Evolutionary conservation across 805 yeast genomes (phyloP).

Genomic region (Wickerhamiella parazyma): DNA sequence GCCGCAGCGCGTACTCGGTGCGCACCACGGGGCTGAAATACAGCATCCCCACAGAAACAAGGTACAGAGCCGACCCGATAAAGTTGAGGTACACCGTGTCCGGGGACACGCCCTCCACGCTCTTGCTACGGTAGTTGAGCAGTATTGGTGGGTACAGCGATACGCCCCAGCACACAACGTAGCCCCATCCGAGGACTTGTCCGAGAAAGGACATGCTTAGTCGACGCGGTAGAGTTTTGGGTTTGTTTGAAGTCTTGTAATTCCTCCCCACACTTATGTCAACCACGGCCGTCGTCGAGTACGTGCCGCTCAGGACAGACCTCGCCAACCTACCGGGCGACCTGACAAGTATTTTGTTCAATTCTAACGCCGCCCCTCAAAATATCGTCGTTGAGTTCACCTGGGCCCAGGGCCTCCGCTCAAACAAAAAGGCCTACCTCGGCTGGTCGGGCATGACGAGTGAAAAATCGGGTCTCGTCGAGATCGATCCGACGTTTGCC

Average conservation of each 20-base stretch:
- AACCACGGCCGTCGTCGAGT: constrained; percentile 25
- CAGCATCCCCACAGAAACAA: constrained; percentile 23
- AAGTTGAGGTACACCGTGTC: constrained; percentile 27
- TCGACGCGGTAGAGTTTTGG: neutral
- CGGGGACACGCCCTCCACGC: constrained; percentile 28
- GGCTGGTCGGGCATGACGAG: constrained; percentile 58
- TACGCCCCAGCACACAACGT: constrained; percentile 25
- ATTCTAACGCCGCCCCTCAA: constrained; percentile 42
- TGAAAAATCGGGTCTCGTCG: constrained; percentile 28
- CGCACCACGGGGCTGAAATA: constrained; percentile 25
- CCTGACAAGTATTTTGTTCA: constrained; percentile 33
- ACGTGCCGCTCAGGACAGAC: constrained; percentile 32
- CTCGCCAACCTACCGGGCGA: constrained; percentile 43
- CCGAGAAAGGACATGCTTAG: constrained; percentile 8
- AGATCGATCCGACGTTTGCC: constrained; percentile 59
- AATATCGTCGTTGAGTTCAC: constrained; percentile 39
- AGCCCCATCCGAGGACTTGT: constrained; percentile 20
- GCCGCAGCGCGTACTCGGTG: constrained; percentile 25
- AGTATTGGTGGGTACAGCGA: constrained; percentile 29
- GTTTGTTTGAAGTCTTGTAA: too few relatives aligned
- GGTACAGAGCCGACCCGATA: constrained; percentile 26
- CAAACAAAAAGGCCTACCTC: constrained; percentile 27
- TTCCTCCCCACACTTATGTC: constrained; percentile 7
- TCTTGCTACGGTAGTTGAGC: constrained; percentile 21
- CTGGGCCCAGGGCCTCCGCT: constrained; percentile 23